Conservation (phyloP, 2,329 filamentous ascomycete species). For the Apiospora saccharicola region DNA sequence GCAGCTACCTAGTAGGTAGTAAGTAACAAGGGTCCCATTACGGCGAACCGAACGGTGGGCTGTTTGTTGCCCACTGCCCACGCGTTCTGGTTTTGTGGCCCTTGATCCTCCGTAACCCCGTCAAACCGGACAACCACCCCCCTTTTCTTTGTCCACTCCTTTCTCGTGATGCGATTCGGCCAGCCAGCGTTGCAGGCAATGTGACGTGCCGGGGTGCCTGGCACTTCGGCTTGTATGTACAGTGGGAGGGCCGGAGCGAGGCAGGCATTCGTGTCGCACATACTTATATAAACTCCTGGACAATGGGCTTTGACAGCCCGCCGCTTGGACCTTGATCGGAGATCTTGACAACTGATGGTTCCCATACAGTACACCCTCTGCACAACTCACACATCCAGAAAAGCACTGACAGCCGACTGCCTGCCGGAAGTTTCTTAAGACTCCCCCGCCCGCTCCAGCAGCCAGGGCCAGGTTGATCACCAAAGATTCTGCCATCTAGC, state of each 20-base stretch:
- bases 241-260: conserved; percentile 1
- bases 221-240: conserved; percentile 5
- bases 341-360: conserved; percentile 3
- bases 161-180: conserved; percentile 1
- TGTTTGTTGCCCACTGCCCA: conserved; percentile 15
- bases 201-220: conserved; percentile 10
- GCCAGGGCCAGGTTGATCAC: background rate
- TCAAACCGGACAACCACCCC: background rate
- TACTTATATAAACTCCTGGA: background rate
- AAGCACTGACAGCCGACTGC: background rate
- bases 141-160: too few relatives aligned
- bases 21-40: conserved; percentile 6
- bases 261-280: background rate
- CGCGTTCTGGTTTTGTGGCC: background rate
- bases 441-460: background rate
- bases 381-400: background rate
- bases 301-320: background rate
- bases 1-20: background rate
- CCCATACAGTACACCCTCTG: background rate
- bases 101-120: background rate
- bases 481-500: background rate
- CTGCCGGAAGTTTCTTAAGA: background rate
- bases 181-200: conserved; percentile 10
- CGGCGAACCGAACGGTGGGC: conserved; percentile 12
- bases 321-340: conserved; percentile 15